phyloP scores from a whole-genome alignment of 768 basidiomycete species.

The Erythrobasidium yunnanense region DNA sequence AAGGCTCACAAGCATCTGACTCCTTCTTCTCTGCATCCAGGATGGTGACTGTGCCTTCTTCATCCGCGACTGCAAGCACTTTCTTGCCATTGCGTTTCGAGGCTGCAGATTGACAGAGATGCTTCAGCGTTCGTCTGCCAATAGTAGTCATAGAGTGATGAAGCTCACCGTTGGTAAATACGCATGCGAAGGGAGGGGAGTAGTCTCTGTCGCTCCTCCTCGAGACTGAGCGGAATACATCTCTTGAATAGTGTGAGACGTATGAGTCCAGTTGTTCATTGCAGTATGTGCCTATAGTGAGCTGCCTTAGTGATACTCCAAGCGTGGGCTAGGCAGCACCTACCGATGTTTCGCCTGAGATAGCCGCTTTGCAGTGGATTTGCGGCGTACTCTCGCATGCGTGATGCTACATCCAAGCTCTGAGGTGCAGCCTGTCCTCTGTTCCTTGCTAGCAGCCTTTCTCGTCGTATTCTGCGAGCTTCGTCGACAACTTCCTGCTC shows the following conservation, averaged over 20 bases:
- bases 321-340: not conserved
- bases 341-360: not conserved
- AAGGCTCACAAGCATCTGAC: slow-evolving; percentile 30
- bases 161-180: slow-evolving; percentile 34
- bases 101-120: not conserved
- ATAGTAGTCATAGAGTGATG: not conserved
- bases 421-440: not conserved
- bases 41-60: slow-evolving; percentile 38
- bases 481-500: not conserved
- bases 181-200: slow-evolving; percentile 37
- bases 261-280: slow-evolving; percentile 17
- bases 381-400: not conserved
- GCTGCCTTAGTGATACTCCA: not conserved
- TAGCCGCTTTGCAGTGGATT: not conserved
- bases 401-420: not conserved
- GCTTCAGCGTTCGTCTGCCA: not conserved
- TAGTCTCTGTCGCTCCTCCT: slow-evolving; percentile 24
- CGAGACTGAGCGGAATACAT: slow-evolving; percentile 33
- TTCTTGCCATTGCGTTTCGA: slow-evolving; percentile 35
- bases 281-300: not conserved
- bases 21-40: slow-evolving; percentile 29
- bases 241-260: slow-evolving; percentile 31
- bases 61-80: slow-evolving; percentile 33
- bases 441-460: not conserved
- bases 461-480: not conserved